Conservation (phyloP, 2,329 filamentous ascomycete genomes). For the Phoma sp. region DNA sequence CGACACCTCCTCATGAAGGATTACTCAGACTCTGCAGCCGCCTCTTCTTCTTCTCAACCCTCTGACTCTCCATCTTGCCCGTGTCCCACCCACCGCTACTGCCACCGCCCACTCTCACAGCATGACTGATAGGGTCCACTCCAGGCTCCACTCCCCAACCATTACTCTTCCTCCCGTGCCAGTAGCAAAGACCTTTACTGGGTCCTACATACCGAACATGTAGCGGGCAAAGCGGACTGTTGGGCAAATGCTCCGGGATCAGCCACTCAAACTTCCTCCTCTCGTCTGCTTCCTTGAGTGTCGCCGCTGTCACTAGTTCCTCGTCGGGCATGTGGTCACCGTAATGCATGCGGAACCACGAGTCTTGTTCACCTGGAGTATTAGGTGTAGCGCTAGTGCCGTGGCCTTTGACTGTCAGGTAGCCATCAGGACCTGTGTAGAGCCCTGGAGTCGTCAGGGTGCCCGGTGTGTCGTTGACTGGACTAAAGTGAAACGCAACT, state of each 20-base stretch:
- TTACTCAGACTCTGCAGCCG: constrained; percentile 28
- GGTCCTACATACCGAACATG: constrained; percentile 49
- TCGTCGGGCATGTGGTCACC: constrained; percentile 8
- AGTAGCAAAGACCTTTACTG: constrained; percentile 51
- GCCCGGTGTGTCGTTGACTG: constrained; percentile 6
- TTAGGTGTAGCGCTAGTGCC: neutral
- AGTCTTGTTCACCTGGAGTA: constrained; percentile 12
- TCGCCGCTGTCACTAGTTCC: constrained; percentile 6
- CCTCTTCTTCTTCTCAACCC: constrained; percentile 20
- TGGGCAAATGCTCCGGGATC: constrained; percentile 55
- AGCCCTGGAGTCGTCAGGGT: constrained; percentile 1
- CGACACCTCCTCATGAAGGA: neutral
- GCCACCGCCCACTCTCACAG: constrained; percentile 1
- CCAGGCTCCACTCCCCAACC: constrained; percentile 9
- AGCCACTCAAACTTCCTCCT: constrained; percentile 48
- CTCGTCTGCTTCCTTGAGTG: constrained; percentile 33
- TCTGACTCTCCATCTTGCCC: constrained; percentile 2
- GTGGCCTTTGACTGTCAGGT: constrained; percentile 16
- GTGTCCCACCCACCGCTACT: constrained; percentile 10
- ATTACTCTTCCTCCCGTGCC: constrained; percentile 43
- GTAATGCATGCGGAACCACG: constrained; percentile 24
- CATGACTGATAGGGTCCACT: constrained; percentile 1
- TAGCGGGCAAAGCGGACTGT: constrained; percentile 54
- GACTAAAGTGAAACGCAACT: constrained; percentile 7
- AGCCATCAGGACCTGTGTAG: constrained; percentile 10